Evolutionary conservation across 306 rosid genomes (phyloP).

Genomic region (Citrullus amarus): DNA sequence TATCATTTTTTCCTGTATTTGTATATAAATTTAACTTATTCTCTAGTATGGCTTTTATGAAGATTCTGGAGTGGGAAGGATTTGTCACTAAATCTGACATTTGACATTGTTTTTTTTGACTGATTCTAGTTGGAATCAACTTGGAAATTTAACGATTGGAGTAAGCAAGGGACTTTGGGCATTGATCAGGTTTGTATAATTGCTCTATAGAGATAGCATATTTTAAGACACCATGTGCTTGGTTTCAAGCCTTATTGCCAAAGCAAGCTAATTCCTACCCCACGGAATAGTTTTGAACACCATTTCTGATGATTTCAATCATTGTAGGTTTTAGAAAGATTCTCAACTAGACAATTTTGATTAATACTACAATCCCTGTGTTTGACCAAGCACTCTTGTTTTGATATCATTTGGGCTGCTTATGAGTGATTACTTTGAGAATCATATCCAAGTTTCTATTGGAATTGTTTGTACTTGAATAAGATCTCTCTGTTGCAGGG

Average conservation of each 20-base stretch:
- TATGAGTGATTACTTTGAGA: background rate
- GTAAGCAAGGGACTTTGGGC: background rate
- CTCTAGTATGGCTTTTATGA: background rate
- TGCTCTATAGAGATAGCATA: background rate
- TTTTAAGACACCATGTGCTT: background rate
- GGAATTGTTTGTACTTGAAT: background rate
- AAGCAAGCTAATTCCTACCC: no score
- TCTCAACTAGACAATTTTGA: background rate
- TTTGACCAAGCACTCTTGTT: background rate
- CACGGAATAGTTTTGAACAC: background rate
- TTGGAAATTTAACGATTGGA: background rate
- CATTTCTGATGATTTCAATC: background rate
- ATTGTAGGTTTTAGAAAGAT: background rate
- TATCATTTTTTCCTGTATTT: background rate
- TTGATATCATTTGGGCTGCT: background rate
- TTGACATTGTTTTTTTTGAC: background rate
- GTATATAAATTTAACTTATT: background rate
- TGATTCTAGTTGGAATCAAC: background rate
- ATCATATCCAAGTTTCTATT: background rate
- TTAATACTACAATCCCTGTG: background rate
- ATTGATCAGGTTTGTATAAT: background rate
- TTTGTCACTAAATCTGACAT: background rate
- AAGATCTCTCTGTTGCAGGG: conserved; percentile 5
- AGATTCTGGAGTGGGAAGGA: background rate
- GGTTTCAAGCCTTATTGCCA: background rate